Evolutionary conservation across 495 filamentous ascomycete genomes (phyloP).

Genomic region (Venustampulla echinocandica): DNA sequence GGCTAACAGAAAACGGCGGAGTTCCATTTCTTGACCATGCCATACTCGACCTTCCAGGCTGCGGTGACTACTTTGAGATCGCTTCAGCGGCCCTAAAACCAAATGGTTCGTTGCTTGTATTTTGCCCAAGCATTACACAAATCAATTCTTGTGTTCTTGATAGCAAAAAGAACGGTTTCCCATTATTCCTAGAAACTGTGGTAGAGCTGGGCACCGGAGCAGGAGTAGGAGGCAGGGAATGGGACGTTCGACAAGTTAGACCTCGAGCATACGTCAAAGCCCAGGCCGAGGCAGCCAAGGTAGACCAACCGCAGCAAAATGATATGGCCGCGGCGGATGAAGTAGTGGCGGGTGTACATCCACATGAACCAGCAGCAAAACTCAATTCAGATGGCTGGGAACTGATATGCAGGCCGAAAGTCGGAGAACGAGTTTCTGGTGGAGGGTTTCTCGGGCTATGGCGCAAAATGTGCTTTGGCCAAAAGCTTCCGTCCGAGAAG

Average conservation of each 20-base stretch:
- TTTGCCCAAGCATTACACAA: conserved; percentile 70
- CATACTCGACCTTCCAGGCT: conserved; percentile 61
- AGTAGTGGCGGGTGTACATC: conserved; percentile 6
- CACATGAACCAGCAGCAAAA: neutral
- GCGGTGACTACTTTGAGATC: conserved; percentile 48
- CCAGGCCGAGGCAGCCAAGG: conserved; percentile 7
- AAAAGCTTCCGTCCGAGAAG: neutral
- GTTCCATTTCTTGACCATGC: conserved; percentile 57
- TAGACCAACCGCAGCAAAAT: conserved; percentile 8
- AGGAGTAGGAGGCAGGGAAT: conserved; percentile 47
- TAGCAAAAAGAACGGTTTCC: conserved; percentile 41
- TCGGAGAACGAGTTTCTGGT: conserved; percentile 50
- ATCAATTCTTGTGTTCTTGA: conserved; percentile 51
- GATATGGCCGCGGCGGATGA: conserved; percentile 8
- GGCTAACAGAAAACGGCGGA: conserved; percentile 31
- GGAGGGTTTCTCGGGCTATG: conserved; percentile 68
- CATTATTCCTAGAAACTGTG: conserved; percentile 50
- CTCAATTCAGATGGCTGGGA: conserved; percentile 28
- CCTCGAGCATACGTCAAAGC: conserved; percentile 25
- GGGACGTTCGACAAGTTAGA: conserved; percentile 55
- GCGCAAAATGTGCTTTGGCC: conserved; percentile 33
- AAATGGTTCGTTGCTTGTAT: conserved; percentile 57
- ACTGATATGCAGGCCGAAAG: conserved; percentile 63
- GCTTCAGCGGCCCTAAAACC: conserved; percentile 47
- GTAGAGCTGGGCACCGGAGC: conserved; percentile 54